Evolutionary conservation across 140 eudicot species (phyloP).

Genomic region (Anethum foeniculum): DNA sequence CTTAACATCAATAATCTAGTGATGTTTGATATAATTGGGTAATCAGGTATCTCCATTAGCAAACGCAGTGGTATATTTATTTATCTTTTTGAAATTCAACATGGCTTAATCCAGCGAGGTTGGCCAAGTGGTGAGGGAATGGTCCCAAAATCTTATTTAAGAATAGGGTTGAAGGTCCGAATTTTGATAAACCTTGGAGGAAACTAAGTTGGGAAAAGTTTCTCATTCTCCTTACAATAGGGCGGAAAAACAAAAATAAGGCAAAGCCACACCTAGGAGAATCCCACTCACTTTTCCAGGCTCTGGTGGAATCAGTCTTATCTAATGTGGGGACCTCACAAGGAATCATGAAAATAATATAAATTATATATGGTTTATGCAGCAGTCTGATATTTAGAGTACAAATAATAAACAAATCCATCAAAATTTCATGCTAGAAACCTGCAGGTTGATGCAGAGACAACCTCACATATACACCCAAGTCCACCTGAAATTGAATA

Average conservation of each 20-base stretch:
- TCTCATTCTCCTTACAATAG: neutral
- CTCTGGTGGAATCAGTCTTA: neutral
- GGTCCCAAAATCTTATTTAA: neutral
- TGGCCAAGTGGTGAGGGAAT: neutral
- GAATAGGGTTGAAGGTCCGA: neutral
- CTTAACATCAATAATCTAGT: neutral
- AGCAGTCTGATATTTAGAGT: neutral
- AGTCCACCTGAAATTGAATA: slow-evolving; percentile 44
- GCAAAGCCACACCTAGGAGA: neutral
- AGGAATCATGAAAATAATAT: neutral
- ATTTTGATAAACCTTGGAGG: neutral
- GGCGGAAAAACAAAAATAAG: neutral
- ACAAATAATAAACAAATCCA: neutral
- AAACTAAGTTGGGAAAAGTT: neutral
- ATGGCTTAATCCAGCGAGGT: neutral
- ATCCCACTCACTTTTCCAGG: neutral
- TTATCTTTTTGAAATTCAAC: neutral
- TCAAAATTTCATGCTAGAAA: slow-evolving; percentile 14
- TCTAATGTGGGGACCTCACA: neutral
- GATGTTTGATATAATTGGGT: neutral
- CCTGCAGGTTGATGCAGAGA: slow-evolving; percentile 77
- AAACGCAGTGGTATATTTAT: neutral
- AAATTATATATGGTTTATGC: neutral
- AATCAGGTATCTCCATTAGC: neutral
- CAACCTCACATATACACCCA: slow-evolving; percentile 75